Base-by-base conservation (phyloP, 768 basidiomycete species). In the Naganishia randhawae region DNA sequence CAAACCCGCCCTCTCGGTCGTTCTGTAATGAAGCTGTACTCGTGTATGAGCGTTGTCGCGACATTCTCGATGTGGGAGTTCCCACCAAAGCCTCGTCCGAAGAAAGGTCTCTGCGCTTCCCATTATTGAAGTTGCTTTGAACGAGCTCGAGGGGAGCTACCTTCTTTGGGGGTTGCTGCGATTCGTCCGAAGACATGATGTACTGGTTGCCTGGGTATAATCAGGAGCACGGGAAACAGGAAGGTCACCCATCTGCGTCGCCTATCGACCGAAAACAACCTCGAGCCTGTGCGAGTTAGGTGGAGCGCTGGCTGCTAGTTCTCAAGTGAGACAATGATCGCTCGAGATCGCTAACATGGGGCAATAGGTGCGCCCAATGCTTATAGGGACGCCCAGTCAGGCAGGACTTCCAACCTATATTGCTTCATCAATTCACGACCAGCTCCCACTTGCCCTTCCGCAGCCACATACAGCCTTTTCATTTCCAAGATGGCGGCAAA, bases 1-100 rank as follows among this genome's bases (percentile, higher is more conserved):
- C 57, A 39, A 41, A 61, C 8, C 16, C 33, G 11, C 39, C 39
- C 14, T 61, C 57, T 39, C 57, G 37, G 37, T 41, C 37, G 39
- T 61, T 61, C 25, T 61, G n/a, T 25, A 61, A 41, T 5, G 57
- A 61, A 41, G 57, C 57, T 39, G 27, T 61, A 29, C 57, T 61
- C 37, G 57, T 61, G 57, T 42, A 61, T 2, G 57, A 61, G 35
- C 37, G n/a, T 39, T 41, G 57, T 41, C 57, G 57, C 22, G 35
- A 5, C 5, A n/a, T 27, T 22, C 35, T 37, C 27, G 54, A 35
- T 16, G 14, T 39, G 7, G 39, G 57, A n/a, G 57, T 27, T 0
- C 35, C 35, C 3, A 22, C 3, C 7, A 11, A n/a, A 48, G 45
- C n/a, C 6, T 48, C n/a, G n/a, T 7, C n/a, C 1, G 13, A 3